These are phyloP conservation scores for Fagopyrum homotropicum DNA, from an alignment of 148 eudicot species.

Conservation along the genomic window DNA sequence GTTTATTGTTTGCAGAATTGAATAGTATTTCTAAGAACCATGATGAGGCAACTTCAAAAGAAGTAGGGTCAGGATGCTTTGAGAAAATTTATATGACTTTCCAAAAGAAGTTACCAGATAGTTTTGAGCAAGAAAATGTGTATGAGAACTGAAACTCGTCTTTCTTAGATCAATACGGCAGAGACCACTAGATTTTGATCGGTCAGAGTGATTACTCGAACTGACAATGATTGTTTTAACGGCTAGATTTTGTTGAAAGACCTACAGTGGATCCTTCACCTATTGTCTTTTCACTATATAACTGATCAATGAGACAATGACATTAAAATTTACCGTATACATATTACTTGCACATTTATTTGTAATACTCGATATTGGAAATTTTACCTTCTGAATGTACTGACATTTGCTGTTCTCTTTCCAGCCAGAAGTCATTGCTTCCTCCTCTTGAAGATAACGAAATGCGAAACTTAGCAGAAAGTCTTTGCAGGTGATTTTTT, in stretches of 20 bases:
- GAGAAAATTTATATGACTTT: background rate
- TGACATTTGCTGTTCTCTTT: constrained; percentile 25
- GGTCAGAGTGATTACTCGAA: background rate
- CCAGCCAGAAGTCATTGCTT: constrained; percentile 85
- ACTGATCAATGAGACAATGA: background rate
- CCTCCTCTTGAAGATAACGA: constrained; percentile 92
- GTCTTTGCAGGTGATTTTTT: constrained; percentile 67
- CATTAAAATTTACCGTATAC: background rate
- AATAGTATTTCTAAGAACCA: background rate
- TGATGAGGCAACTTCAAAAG: background rate
- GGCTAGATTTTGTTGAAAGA: background rate
- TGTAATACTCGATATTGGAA: background rate
- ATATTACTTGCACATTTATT: background rate
- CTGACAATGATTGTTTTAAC: background rate
- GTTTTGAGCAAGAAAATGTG: background rate
- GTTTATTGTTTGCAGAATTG: background rate
- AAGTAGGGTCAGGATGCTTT: background rate
- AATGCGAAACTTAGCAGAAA: constrained; percentile 84
- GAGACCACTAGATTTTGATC: background rate
- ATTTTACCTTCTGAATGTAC: constrained; percentile 6
- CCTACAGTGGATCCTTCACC: background rate
- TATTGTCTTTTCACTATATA: background rate
- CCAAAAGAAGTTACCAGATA: background rate
- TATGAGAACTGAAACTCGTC: background rate
- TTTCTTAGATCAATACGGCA: background rate